Conservation (phyloP, 208 protist genomes). For the Kentomonas sorsogonicus region DNA sequence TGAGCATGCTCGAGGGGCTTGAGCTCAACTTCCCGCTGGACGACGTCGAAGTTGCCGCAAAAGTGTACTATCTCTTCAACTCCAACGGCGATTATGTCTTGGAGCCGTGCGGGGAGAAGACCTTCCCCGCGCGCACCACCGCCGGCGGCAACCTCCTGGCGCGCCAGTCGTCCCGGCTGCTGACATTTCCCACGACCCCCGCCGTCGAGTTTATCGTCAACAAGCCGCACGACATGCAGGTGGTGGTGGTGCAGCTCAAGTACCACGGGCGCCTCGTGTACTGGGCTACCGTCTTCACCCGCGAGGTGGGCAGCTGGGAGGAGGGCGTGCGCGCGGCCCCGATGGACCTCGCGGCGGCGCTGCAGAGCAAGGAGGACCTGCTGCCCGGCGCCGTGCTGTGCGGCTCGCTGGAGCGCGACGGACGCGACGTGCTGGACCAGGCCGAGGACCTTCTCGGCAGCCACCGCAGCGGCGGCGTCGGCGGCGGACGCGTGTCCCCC, state of each 20-base stretch:
- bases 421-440: conserved; percentile 29
- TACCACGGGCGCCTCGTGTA: conserved; percentile 45
- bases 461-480: not conserved
- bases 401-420: conserved; percentile 27
- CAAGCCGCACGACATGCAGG: conserved; percentile 33
- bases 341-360: conserved; percentile 37
- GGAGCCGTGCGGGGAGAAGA: conserved; percentile 29
- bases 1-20: conserved; percentile 37
- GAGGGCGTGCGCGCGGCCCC: conserved; percentile 32
- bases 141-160: conserved; percentile 21
- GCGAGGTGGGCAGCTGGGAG: conserved; percentile 26
- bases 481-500: not conserved
- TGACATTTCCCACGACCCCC: conserved; percentile 31
- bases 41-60: conserved; percentile 37
- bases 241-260: conserved; percentile 39
- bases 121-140: conserved; percentile 19
- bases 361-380: conserved; percentile 32
- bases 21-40: conserved; percentile 44
- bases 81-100: conserved; percentile 36
- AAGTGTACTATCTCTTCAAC: conserved; percentile 55
- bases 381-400: conserved; percentile 27
- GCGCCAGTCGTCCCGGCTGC: conserved; percentile 19
- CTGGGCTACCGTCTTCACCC: conserved; percentile 46
- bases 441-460: conserved; percentile 26
- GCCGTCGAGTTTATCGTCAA: conserved; percentile 47